phyloP scores from a whole-genome alignment of 441 rosid species.

The Flueggea neowawraea region DNA sequence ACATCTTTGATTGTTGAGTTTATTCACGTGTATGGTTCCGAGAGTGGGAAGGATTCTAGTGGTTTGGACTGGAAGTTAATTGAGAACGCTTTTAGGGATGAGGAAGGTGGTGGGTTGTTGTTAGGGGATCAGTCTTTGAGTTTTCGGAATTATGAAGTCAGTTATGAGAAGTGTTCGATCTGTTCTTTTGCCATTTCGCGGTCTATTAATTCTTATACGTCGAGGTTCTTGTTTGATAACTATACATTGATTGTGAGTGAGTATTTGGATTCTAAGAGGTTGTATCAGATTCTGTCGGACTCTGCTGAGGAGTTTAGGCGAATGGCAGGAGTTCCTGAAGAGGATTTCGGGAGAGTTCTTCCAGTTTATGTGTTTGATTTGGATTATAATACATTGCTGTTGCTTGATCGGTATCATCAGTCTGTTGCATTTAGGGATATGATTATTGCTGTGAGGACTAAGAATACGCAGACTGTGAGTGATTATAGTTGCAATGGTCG shows the following conservation, averaged over 20 bases:
- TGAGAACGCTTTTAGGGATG: constrained; percentile 65
- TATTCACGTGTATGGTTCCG: constrained; percentile 63
- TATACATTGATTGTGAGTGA: constrained; percentile 93
- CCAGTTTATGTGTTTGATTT: constrained; percentile 96
- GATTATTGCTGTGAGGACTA: constrained; percentile 93
- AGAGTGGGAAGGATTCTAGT: constrained; percentile 30
- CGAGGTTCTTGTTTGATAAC: constrained; percentile 94
- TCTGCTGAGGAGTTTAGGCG: constrained; percentile 79
- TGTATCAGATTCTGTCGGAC: constrained; percentile 81
- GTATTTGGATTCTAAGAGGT: constrained; percentile 90
- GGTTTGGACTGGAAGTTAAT: constrained; percentile 76
- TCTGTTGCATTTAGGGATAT: constrained; percentile 85
- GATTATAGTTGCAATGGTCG: constrained; percentile 94
- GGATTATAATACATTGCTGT: constrained; percentile 52
- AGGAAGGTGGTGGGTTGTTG: constrained; percentile 65
- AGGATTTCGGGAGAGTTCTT: constrained; percentile 66
- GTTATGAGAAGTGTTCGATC: constrained; percentile 62
- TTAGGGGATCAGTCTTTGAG: constrained; percentile 64
- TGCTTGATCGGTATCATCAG: constrained; percentile 90
- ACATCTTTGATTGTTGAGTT: constrained; percentile 77
- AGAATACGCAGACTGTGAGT: constrained; percentile 79
- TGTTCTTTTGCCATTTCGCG: constrained; percentile 84
- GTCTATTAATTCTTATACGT: constrained; percentile 79
- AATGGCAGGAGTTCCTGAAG: constrained; percentile 70
- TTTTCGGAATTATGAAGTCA: constrained; percentile 55